A percentile compares a stretch with the other conserved stretches of the same genome.
These are phyloP conservation scores for Lactarius hatsudake DNA, from an alignment of 768 basidiomycete species.

Conservation along the genomic window DNA sequence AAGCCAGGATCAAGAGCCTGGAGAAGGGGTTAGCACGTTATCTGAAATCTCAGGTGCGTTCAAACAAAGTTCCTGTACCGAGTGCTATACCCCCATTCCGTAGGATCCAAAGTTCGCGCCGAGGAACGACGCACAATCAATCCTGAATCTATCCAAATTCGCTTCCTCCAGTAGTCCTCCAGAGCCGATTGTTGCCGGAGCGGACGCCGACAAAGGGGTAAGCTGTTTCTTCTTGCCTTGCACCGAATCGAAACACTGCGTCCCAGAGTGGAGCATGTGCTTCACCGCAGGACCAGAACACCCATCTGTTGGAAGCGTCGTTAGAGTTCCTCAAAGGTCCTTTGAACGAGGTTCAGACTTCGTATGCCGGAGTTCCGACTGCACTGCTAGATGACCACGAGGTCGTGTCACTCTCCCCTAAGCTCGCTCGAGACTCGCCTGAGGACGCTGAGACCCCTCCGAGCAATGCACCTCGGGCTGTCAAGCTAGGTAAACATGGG, in stretches of 20 bases:
- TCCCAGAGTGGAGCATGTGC: neutral
- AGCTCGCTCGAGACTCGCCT: neutral
- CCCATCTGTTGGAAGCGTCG: constrained; percentile 3
- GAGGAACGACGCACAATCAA: constrained; percentile 29
- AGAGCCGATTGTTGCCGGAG: constrained; percentile 16
- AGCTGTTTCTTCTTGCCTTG: neutral
- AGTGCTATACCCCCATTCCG: neutral
- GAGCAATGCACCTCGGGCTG: neutral
- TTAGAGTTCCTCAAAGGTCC: neutral
- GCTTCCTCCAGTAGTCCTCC: constrained; percentile 33
- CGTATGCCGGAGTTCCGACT: neutral
- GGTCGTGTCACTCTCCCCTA: neutral
- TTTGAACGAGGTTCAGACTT: constrained; percentile 3
- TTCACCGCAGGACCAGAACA: neutral
- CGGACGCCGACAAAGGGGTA: constrained; percentile 31
- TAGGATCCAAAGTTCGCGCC: constrained; percentile 26
- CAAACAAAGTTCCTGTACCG: neutral
- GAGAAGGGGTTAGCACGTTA: constrained; percentile 35
- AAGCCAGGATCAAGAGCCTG: constrained; percentile 32
- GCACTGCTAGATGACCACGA: constrained; percentile 2
- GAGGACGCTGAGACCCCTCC: neutral
- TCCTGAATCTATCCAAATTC: constrained; percentile 35
- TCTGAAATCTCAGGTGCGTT: constrained; percentile 31
- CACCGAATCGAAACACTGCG: neutral
- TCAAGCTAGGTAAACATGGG: constrained; percentile 11